Conservation (phyloP, 1,284 basidiomycete species). For the Cutaneotrichosporon spelunceum region DNA sequence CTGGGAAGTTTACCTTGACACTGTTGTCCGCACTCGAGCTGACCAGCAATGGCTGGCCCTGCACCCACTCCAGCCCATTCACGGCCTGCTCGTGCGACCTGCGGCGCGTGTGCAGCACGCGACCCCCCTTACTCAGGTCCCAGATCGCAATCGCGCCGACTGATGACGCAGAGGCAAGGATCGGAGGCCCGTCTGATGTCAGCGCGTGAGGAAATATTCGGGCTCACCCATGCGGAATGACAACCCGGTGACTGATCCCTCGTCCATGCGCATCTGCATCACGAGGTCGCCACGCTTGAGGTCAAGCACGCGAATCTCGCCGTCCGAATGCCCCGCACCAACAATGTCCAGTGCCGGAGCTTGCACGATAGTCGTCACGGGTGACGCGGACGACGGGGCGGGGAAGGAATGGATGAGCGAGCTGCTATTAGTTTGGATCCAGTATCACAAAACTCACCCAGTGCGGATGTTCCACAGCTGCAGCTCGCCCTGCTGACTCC, state of each 20-base stretch:
- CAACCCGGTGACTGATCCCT: conserved; percentile 69
- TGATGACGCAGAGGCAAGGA: conserved; percentile 81
- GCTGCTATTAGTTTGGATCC: conserved; percentile 31
- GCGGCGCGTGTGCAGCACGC: conserved; percentile 74
- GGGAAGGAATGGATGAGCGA: conserved; percentile 55
- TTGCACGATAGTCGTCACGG: conserved; percentile 77
- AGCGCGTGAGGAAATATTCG: too few species aligned
- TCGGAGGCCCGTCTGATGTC: conserved; percentile 70
- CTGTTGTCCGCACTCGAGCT: conserved; percentile 89
- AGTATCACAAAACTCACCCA: conserved; percentile 57
- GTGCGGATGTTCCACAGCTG: conserved; percentile 94
- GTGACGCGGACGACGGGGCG: conserved; percentile 47
- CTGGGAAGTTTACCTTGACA: conserved; percentile 65
- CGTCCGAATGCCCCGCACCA: conserved; percentile 82
- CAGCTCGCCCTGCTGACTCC: conserved; percentile 73
- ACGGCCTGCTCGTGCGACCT: conserved; percentile 83
- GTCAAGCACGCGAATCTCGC: conserved; percentile 84
- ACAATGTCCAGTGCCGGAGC: conserved; percentile 95
- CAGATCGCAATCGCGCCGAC: conserved; percentile 82
- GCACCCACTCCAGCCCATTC: conserved; percentile 78
- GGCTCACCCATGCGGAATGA: conserved; percentile 80
- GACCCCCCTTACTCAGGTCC: conserved; percentile 79
- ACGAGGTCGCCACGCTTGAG: conserved; percentile 83
- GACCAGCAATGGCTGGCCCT: conserved; percentile 81
- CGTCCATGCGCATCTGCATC: conserved; percentile 78